Base-by-base conservation (phyloP, 768 basidiomycete species). In the Boletus rex-veris region DNA sequence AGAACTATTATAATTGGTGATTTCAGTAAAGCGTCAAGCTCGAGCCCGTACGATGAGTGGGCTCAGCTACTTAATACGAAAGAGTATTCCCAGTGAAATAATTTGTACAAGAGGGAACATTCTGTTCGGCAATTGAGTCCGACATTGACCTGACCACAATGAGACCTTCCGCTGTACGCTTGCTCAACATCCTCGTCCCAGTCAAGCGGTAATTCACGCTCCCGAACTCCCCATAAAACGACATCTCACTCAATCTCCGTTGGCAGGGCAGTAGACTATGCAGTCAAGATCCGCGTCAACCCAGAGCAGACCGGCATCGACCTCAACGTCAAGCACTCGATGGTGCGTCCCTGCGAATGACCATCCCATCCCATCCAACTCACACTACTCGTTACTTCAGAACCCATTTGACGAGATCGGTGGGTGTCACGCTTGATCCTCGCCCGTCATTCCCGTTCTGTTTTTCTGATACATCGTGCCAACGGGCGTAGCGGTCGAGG, bases 331-430 rank as follows among this genome's bases (percentile, higher is more conserved):
- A 99, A 99, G 80, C 97, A 99, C 74, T 95, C 93, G 2, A 98
- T 99, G 95, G 96, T 94, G 59, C 61, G 85, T 63, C 39, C 7
- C 36, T 12, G 36, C 31, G 38, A 35, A 21, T 14, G 4, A 9
- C 19, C 10, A 35, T 9, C 15, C 16, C 12, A 5, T 10, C 11
- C 31, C 35, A 19, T 19, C 57, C 33, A 18, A 9, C 55, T 31
- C 24, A 39, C 54, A 45, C 37, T 16, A 39, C 21, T 11, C 41
- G 12, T 10, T 19, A 37, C 14, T 8, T 52, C 64, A 98, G 95
- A 98, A 98, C 72, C 96, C 97, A 0, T 98, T 98, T 65, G 96
- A 98, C 69, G 97, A 99, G 75, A 98, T 98, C 66, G 96, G 94
- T 94, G 52, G 1, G 26, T n/a, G 57, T 54, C 12, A 14, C 14